Evolutionary conservation across 2,329 filamentous ascomycete species (phyloP).

Genomic region (Pochonia chlamydosporia): DNA sequence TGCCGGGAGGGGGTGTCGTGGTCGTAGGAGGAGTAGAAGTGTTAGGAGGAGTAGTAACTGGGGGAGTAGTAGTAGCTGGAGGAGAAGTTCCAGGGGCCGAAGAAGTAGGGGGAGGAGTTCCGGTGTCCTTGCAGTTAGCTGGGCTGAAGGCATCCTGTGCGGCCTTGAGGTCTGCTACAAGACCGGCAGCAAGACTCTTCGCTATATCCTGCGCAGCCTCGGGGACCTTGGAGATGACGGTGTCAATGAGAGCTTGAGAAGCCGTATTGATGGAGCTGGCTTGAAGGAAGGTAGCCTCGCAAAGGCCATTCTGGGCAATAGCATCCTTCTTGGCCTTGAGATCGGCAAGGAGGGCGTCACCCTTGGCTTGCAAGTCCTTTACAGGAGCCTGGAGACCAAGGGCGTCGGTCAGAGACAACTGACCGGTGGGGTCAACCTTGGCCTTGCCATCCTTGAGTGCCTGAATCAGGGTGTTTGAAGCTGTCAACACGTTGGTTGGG

Average conservation of each 20-base stretch:
- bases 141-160: neutral
- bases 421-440: neutral
- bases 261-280: neutral
- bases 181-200: neutral
- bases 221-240: slow-evolving; percentile 2
- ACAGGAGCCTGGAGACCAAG: slow-evolving; percentile 1
- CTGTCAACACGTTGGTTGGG: neutral
- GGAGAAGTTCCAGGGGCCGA: neutral
- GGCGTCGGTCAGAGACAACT: neutral
- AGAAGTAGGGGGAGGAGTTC: neutral
- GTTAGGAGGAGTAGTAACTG: neutral
- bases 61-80: neutral
- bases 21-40: neutral
- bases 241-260: neutral
- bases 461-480: neutral
- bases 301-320: neutral
- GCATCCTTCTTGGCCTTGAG: neutral
- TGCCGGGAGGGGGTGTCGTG: no score
- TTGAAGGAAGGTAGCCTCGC: neutral
- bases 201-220: neutral
- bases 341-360: neutral
- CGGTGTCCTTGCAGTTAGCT: slow-evolving; percentile 1
- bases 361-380: neutral
- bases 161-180: neutral
- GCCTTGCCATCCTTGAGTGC: neutral